A percentile compares a stretch with the other conserved stretches of the same genome.
Evolutionary conservation across 495 filamentous ascomycete genomes (phyloP).

Genomic region (Durotheca rogersii): DNA sequence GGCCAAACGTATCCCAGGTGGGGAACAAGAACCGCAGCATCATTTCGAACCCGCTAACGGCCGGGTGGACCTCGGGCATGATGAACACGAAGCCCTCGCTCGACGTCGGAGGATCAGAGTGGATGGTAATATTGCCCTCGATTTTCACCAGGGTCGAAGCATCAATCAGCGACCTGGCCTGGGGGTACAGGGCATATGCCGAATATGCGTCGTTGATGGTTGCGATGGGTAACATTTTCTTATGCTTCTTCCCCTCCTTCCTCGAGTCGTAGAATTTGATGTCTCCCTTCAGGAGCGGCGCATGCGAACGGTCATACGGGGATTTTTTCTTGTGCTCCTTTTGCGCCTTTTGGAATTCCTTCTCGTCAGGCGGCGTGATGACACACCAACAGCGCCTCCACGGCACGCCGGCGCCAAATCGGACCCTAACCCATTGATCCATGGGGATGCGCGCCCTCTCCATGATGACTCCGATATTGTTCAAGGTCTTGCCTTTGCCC

Average conservation of each 20-base stretch:
- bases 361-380: constrained; percentile 87
- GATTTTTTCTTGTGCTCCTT: constrained; percentile 84
- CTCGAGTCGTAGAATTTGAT: constrained; percentile 91
- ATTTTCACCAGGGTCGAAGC: constrained; percentile 92
- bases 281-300: constrained; percentile 71
- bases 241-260: constrained; percentile 73
- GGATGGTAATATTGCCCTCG: constrained; percentile 85
- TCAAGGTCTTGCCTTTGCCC: constrained; percentile 84
- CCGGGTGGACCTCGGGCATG: constrained; percentile 92
- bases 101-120: constrained; percentile 67
- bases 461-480: constrained; percentile 84
- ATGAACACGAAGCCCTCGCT: constrained; percentile 95
- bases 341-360: constrained; percentile 78
- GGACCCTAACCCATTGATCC: constrained; percentile 93
- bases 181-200: constrained; percentile 93
- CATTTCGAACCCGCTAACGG: constrained; percentile 92
- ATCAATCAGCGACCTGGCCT: constrained; percentile 89
- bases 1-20: constrained; percentile 85
- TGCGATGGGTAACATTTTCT: constrained; percentile 86
- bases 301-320: constrained; percentile 69
- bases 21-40: constrained; percentile 95
- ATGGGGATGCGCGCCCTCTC: constrained; percentile 71
- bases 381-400: constrained; percentile 98
- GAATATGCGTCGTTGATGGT: constrained; percentile 88
- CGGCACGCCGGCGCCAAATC: constrained; percentile 94